phyloP scores from a whole-genome alignment of 768 basidiomycete species.

The Calocera viscosa region DNA sequence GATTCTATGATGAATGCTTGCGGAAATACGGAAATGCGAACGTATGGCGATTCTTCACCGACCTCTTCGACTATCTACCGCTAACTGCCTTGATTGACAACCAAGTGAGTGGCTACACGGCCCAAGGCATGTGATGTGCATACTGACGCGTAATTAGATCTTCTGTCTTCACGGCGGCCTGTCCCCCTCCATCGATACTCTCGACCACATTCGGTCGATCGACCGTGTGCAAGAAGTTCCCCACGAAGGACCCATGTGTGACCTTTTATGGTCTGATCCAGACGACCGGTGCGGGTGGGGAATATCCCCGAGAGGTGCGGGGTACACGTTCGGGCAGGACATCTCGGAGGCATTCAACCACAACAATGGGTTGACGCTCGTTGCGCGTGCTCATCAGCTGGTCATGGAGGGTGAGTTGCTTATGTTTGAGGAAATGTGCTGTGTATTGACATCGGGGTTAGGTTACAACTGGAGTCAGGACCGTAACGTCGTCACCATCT shows the following conservation, averaged over 20 bases:
- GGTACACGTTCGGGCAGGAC: conserved; percentile 98
- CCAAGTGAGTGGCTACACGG: conserved; percentile 55
- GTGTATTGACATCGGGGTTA: conserved; percentile 21
- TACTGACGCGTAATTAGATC: conserved; percentile 44
- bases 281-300: conserved; percentile 99
- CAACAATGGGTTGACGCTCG: conserved; percentile 93
- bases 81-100: conserved; percentile 97
- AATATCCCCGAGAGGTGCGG: conserved; percentile 95
- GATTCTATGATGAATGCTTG: conserved; percentile 98
- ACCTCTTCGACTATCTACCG: conserved; percentile 94
- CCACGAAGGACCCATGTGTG: conserved; percentile 99
- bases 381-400: conserved; percentile 85
- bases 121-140: not conserved
- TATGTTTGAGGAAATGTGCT: not conserved
- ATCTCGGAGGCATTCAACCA: conserved; percentile 99
- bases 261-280: conserved; percentile 97
- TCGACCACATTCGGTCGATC: conserved; percentile 97
- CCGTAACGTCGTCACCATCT: conserved; percentile 97
- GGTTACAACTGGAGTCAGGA: conserved; percentile 98
- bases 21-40: conserved; percentile 99
- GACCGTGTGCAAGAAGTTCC: conserved; percentile 99
- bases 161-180: conserved; percentile 97
- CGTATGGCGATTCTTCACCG: conserved; percentile 98
- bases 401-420: conserved; percentile 81
- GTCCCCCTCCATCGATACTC: conserved; percentile 97